Conservation (phyloP, 2,329 filamentous ascomycete species). For the Trichoderma guizhouense region DNA sequence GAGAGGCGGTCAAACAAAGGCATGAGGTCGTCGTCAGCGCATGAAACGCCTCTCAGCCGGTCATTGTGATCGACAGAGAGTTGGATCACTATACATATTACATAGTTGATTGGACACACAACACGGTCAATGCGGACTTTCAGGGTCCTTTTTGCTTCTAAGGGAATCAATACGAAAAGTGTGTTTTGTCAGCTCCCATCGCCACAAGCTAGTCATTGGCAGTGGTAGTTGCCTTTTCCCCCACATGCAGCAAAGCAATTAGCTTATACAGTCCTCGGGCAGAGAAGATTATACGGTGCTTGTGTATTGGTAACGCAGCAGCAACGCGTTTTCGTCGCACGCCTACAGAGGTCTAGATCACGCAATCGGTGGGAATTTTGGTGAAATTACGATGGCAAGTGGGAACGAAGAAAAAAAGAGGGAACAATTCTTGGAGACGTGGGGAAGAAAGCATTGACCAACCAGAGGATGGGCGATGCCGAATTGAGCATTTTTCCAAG, state of each 20-base stretch:
- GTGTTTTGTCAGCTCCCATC: neutral
- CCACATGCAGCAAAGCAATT: conserved; percentile 12
- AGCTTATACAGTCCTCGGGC: conserved; percentile 2
- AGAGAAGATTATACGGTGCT: neutral
- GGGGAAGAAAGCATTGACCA: neutral
- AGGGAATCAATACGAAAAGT: neutral
- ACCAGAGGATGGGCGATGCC: conserved; percentile 3
- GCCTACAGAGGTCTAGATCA: conserved; percentile 7
- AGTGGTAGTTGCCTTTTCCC: neutral
- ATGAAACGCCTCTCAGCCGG: neutral
- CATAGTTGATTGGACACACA: neutral
- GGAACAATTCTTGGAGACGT: neutral
- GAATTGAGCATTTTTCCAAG: conserved; percentile 11
- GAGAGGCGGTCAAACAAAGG: neutral
- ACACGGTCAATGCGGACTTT: neutral
- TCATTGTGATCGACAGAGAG: neutral
- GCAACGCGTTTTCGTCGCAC: neutral
- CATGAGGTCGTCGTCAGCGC: neutral
- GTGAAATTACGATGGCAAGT: neutral
- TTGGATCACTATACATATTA: neutral
- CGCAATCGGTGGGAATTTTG: conserved; percentile 8
- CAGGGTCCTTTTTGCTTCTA: neutral
- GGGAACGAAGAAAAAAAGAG: neutral
- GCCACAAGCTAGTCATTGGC: neutral
- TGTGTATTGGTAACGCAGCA: neutral